Evolutionary conservation across 768 basidiomycete species (phyloP).

Genomic region (Sporobolomyces pararoseus): DNA sequence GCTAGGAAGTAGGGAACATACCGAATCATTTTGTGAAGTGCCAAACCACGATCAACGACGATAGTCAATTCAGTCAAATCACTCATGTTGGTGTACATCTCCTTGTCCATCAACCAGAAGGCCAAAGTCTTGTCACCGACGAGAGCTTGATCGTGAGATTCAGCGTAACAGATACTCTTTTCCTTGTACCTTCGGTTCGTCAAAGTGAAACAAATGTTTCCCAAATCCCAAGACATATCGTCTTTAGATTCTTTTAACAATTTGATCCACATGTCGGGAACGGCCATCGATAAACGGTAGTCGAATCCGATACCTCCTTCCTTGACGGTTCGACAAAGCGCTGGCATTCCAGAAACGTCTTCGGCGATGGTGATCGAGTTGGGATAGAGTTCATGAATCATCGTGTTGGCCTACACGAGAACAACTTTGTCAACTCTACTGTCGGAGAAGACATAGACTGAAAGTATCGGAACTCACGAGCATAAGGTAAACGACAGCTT

Average conservation of each 20-base stretch:
- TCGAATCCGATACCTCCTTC: conserved; percentile 94
- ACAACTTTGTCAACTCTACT: neutral
- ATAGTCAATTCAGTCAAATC: conserved; percentile 76
- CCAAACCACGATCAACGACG: conserved; percentile 77
- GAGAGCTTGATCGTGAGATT: conserved; percentile 95
- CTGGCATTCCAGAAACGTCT: conserved; percentile 98
- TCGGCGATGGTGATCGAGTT: conserved; percentile 78
- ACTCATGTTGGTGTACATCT: conserved; percentile 97
- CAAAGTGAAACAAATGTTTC: conserved; percentile 78
- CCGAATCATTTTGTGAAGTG: conserved; percentile 98
- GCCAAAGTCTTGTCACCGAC: conserved; percentile 98
- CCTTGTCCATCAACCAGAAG: conserved; percentile 99
- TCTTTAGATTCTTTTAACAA: conserved; percentile 76
- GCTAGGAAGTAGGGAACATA: conserved; percentile 50
- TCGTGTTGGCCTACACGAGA: conserved; percentile 73
- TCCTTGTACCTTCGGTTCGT: conserved; percentile 84
- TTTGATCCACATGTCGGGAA: conserved; percentile 99
- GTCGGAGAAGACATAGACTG: neutral
- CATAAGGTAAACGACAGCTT: conserved; percentile 94
- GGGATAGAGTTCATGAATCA: conserved; percentile 77
- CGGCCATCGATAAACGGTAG: conserved; percentile 95
- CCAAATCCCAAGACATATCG: conserved; percentile 85
- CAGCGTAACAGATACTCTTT: conserved; percentile 86
- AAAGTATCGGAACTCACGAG: conserved; percentile 60
- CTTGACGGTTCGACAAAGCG: conserved; percentile 71